Evolutionary conservation across 2,329 filamentous ascomycete species (phyloP), one percentile per base, ranked within the genome.

Genomic region (Pseudogymnoascus sp.): DNA sequence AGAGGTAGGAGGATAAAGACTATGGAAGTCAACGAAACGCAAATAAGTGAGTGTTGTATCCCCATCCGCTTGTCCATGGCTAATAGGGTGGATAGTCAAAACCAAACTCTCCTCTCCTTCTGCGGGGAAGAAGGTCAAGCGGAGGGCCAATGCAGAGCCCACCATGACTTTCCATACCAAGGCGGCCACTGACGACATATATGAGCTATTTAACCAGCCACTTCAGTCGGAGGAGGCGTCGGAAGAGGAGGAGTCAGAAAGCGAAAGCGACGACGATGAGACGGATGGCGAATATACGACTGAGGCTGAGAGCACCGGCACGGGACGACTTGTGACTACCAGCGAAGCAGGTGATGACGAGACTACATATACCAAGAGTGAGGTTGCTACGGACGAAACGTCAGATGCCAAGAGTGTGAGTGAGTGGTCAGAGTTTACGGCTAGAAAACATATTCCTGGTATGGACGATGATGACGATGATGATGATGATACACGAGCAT

Each of bases 91-190:
- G 65, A n/a, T 68, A 94, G 91, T 97, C 75, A 94, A 96, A 80
- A 89, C 92, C 63, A 97, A 97, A 69, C 79, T 97, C 62, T 91
- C 94, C 70, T 97, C 93, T 1, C 93, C 92, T 0, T 90, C 90
- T 0, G 84, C 87, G n/a, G 86, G 86, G 3, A 97, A 95, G 74
- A 82, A 93, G 62, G 89, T 87, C 66, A 90, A 90, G 74, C 94
- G 89, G 73, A 87, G 86, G 68, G 35, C 4, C 58, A 81, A 81
- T 9, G 77, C 80, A 36, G 93, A 97, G 74, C 90, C 92, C n/a
- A 99, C 94, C 1, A 97, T 99, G 92, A 99, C 94, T 0, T 84
- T 99, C 67, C 92, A 97, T 72, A 99, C 94, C 11, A 90, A 85
- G 69, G 93, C 94, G 67, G 94, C 94, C 4, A 97, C 93, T 65